Evolutionary conservation across 331 rosid species (phyloP), one percentile per base, ranked within the genome.

Genomic region (Acacia concinna): DNA sequence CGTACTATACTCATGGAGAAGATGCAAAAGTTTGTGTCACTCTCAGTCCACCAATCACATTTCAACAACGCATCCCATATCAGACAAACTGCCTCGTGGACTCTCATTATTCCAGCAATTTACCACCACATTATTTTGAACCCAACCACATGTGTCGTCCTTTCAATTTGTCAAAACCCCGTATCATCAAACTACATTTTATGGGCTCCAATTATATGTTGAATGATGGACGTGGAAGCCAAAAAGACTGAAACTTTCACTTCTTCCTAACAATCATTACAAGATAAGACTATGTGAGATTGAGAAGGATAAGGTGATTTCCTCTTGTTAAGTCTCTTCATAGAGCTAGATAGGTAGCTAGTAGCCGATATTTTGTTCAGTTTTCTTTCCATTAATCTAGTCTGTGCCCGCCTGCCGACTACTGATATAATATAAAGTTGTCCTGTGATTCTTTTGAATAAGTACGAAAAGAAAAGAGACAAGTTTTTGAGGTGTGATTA

Each of bases 391-490:
- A 18, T 34, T 34, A 3, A 37, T 66, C 30, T 35, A 20, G 7
- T 52, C 10, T 71, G 2, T 21, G n/a, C n/a, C n/a, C n/a, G n/a
- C 49, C n/a, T 47, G 76, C 62, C 44, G 21, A 46, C 63, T 20
- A 51, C 1, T 12, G n/a, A 8, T 70, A 12, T 11, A 11, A 56
- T 56, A 35, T 35, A n/a, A 34, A 60, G 38, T 60, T 31, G 40
- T 6, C 21, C 20, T 62, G 23, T 62, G 68, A 44, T 44, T 70
- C 74, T 44, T 44, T 15, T 40, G 31, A 31, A 43, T 43, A 11
- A 68, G 52, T 67, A 47, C 40, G 30, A 78, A 30, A 74, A 67
- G 15, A 59, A 63, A 78, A 35, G 80, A 59, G 81, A 83, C 86
- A 78, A 57, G 62, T 73, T 37, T n/a, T 47, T 79, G 59, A 1